These are phyloP conservation scores for Fusarium keratoplasticum DNA, from an alignment of 2,329 filamentous ascomycete genomes.

Conservation along the genomic window DNA sequence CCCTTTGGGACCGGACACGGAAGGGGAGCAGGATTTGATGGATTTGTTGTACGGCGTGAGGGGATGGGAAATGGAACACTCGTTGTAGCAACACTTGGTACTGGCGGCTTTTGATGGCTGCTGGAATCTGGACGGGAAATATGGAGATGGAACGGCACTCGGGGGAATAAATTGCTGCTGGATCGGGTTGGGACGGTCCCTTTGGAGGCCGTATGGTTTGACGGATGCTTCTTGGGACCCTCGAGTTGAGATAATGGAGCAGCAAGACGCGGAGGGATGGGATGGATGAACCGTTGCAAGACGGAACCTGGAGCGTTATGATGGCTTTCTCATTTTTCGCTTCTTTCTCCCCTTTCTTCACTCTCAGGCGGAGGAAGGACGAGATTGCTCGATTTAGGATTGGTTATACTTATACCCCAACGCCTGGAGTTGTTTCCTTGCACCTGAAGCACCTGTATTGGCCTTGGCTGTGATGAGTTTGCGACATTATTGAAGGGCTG, in stretches of 20 bases:
- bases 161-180: constrained; percentile 12
- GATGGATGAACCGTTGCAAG: constrained; percentile 25
- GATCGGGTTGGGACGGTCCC: not conserved
- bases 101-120: constrained; percentile 7
- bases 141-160: constrained; percentile 4
- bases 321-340: constrained; percentile 36
- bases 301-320: constrained; percentile 23
- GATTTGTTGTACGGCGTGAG: constrained; percentile 21
- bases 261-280: constrained; percentile 23
- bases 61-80: constrained; percentile 33
- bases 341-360: constrained; percentile 19
- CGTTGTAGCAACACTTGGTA: constrained; percentile 11
- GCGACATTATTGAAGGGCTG: not conserved
- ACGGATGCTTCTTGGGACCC: not conserved
- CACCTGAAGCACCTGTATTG: constrained; percentile 1
- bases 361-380: constrained; percentile 25
- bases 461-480: constrained; percentile 2
- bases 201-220: not conserved
- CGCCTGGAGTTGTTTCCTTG: constrained; percentile 43
- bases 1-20: constrained; percentile 36
- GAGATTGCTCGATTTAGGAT: constrained; percentile 42
- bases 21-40: constrained; percentile 21
- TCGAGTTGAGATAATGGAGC: constrained; percentile 33
- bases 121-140: constrained; percentile 17
- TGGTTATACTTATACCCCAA: constrained; percentile 46